Conservation (phyloP, 805 yeast genomes). For the Saturnispora zaruensis region DNA sequence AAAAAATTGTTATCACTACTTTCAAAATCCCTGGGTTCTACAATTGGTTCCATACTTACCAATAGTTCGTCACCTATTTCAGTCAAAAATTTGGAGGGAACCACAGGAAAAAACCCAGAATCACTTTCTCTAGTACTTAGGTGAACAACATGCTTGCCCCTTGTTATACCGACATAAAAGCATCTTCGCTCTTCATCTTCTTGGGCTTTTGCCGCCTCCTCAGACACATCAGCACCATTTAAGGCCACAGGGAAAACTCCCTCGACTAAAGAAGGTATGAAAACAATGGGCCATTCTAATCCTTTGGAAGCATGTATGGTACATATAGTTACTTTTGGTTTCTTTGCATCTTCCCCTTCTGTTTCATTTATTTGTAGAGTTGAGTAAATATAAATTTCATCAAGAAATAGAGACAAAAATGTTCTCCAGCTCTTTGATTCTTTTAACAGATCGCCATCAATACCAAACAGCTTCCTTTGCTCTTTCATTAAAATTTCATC, state of each 20-base stretch:
- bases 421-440: constrained; percentile 14
- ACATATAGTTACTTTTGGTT: constrained; percentile 37
- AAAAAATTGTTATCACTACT: neutral
- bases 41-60: constrained; percentile 3
- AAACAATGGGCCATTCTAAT: constrained; percentile 90
- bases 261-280: constrained; percentile 64
- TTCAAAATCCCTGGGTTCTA: neutral
- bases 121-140: constrained; percentile 17
- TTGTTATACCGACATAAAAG: constrained; percentile 79
- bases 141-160: constrained; percentile 49
- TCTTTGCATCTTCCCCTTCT: constrained; percentile 1
- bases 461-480: constrained; percentile 11
- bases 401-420: constrained; percentile 26
- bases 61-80: constrained; percentile 3
- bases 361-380: constrained; percentile 6
- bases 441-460: constrained; percentile 1
- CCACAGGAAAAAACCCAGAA: constrained; percentile 1
- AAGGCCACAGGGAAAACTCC: constrained; percentile 55
- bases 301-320: constrained; percentile 94
- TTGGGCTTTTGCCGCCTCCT: constrained; percentile 17
- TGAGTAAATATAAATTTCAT: constrained; percentile 23
- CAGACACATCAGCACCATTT: constrained; percentile 20
- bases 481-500: constrained; percentile 20
- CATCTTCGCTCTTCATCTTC: constrained; percentile 75
- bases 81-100: constrained; percentile 5